Evolutionary conservation across 2,329 filamentous ascomycete genomes (phyloP).

Genomic region (Blastomyces silverae): DNA sequence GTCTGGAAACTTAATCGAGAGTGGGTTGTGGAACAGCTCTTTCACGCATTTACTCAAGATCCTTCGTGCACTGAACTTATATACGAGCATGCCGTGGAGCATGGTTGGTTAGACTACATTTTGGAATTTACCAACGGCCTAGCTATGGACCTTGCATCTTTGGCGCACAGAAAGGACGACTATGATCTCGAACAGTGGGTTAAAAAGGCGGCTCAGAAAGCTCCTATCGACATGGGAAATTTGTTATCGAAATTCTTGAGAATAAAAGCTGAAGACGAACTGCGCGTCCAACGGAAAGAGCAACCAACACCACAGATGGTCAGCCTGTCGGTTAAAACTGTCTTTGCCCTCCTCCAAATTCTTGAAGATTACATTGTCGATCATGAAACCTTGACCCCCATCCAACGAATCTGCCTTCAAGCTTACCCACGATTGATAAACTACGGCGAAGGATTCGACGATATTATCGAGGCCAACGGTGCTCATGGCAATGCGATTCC

Average conservation of each 20-base stretch:
- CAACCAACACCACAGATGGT: slow-evolving; percentile 61
- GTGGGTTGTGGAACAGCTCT: slow-evolving; percentile 75
- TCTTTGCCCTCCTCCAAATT: slow-evolving; percentile 71
- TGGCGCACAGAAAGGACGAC: slow-evolving; percentile 72
- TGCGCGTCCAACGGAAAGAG: slow-evolving; percentile 63
- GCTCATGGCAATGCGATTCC: slow-evolving; percentile 74
- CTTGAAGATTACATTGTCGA: slow-evolving; percentile 59
- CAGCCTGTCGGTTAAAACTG: slow-evolving; percentile 75
- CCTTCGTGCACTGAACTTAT: slow-evolving; percentile 62
- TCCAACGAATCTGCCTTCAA: slow-evolving; percentile 84
- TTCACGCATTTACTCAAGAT: slow-evolving; percentile 66
- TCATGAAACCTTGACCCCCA: slow-evolving; percentile 64
- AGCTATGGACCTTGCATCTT: slow-evolving; percentile 76
- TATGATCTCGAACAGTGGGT: slow-evolving; percentile 79
- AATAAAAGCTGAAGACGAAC: slow-evolving; percentile 77
- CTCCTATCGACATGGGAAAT: slow-evolving; percentile 60
- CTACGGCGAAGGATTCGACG: slow-evolving; percentile 86
- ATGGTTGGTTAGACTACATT: slow-evolving; percentile 77
- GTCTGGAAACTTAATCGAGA: slow-evolving; percentile 84
- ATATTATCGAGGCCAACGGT: slow-evolving; percentile 81
- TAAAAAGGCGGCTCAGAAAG: slow-evolving; percentile 58
- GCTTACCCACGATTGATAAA: slow-evolving; percentile 93
- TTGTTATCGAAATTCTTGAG: slow-evolving; percentile 72
- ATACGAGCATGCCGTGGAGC: slow-evolving; percentile 71
- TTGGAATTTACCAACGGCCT: slow-evolving; percentile 74